A percentile compares a stretch with the other conserved stretches of the same genome.
Conservation (phyloP, 2,329 filamentous ascomycete species). For the Torrubiella hemipterigena region DNA sequence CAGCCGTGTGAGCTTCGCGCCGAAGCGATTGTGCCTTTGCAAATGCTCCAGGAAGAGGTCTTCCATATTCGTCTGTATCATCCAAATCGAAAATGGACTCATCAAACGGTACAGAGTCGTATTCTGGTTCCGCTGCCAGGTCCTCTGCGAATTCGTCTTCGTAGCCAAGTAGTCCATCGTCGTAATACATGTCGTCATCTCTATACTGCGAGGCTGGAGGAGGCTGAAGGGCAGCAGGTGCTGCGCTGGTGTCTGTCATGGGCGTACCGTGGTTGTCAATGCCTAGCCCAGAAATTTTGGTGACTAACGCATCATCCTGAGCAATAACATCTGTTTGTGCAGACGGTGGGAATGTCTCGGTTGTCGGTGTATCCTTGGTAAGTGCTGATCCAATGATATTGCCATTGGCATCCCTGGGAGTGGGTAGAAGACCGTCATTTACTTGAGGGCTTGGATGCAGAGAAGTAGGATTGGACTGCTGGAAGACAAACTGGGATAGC, state of each 20-base stretch:
- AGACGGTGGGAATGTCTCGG: slow-evolving; percentile 7
- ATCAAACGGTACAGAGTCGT: slow-evolving; percentile 50
- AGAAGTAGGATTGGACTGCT: slow-evolving; percentile 39
- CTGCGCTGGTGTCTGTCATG: not conserved
- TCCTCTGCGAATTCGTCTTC: slow-evolving; percentile 33
- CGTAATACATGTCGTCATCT: slow-evolving; percentile 63
- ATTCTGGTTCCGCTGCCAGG: slow-evolving; percentile 25
- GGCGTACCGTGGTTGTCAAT: not conserved
- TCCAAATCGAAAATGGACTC: slow-evolving; percentile 63
- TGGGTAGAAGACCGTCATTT: slow-evolving; percentile 32
- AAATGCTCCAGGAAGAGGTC: slow-evolving; percentile 47
- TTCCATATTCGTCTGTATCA: slow-evolving; percentile 49
- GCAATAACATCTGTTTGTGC: not conserved
- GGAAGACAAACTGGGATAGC: slow-evolving; percentile 47
- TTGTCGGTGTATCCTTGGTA: slow-evolving; percentile 30
- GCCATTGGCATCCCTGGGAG: slow-evolving; percentile 43
- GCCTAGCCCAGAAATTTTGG: slow-evolving; percentile 2
- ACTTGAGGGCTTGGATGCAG: slow-evolving; percentile 32
- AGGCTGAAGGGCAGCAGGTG: slow-evolving; percentile 2
- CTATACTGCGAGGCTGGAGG: too few relatives aligned
- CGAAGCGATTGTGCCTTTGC: slow-evolving; percentile 37
- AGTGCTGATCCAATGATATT: slow-evolving; percentile 45
- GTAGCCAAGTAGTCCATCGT: slow-evolving; percentile 39
- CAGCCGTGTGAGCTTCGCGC: slow-evolving; percentile 16
- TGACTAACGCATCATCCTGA: not conserved